Evolutionary conservation across 805 yeast genomes (phyloP).

Genomic region (Lachancea lanzarotensis): DNA sequence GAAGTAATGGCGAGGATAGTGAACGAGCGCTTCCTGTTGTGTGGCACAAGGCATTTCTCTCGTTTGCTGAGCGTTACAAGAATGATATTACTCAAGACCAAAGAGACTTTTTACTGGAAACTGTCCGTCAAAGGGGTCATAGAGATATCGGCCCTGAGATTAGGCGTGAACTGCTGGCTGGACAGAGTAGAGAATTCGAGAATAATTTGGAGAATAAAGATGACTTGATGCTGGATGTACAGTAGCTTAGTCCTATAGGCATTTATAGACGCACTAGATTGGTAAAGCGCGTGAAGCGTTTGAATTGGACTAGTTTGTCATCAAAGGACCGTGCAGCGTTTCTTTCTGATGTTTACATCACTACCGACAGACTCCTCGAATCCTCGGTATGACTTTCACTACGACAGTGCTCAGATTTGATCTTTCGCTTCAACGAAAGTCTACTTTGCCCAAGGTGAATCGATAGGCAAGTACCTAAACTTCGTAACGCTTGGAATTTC

Average conservation of each 20-base stretch:
- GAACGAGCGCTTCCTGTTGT: conserved; percentile 70
- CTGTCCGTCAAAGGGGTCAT: conserved; percentile 85
- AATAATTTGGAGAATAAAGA: conserved; percentile 23
- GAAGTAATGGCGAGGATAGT: conserved; percentile 37
- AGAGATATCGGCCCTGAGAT: conserved; percentile 88
- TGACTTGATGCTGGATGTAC: conserved; percentile 31
- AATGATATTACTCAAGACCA: conserved; percentile 99
- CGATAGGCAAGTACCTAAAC: too few relatives aligned
- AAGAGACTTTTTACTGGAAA: conserved; percentile 86
- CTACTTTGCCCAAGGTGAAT: too few relatives aligned
- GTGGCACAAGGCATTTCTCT: conserved; percentile 94
- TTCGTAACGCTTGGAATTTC: too few relatives aligned
- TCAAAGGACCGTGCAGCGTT: too few relatives aligned
- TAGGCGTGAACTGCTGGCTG: conserved; percentile 87
- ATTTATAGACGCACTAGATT: conserved; percentile 5
- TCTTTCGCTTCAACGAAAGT: too few relatives aligned
- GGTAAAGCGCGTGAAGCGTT: not conserved
- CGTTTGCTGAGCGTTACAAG: conserved; percentile 93
- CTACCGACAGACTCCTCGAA: too few relatives aligned
- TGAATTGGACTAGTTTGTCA: not conserved
- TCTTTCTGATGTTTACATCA: too few relatives aligned
- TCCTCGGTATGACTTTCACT: too few relatives aligned
- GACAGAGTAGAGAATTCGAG: conserved; percentile 53
- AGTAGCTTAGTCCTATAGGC: conserved; percentile 7
- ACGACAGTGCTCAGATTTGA: too few relatives aligned